These are phyloP conservation scores for Opeltia flavorubescens DNA, from an alignment of 495 filamentous ascomycete genomes.

Conservation along the genomic window DNA sequence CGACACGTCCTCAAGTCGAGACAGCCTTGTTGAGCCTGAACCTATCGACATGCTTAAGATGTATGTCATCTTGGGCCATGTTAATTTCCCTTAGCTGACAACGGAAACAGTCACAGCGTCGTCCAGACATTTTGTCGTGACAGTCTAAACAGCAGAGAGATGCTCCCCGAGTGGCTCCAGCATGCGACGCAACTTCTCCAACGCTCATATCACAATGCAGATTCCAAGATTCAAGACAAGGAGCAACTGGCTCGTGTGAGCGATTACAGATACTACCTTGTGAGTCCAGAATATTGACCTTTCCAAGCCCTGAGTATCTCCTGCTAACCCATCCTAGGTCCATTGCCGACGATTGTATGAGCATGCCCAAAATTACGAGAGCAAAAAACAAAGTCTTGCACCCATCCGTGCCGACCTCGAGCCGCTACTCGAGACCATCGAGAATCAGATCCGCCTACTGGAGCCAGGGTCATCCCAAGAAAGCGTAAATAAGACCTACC, in stretches of 20 bases:
- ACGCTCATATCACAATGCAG: constrained; percentile 15
- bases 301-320: constrained; percentile 15
- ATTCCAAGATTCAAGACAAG: constrained; percentile 11
- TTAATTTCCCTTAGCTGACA: neutral
- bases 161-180: constrained; percentile 17
- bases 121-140: constrained; percentile 71
- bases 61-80: neutral
- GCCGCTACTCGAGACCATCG: constrained; percentile 35
- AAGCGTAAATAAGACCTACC: constrained; percentile 26
- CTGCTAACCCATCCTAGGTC: neutral
- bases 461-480: constrained; percentile 35
- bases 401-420: constrained; percentile 32
- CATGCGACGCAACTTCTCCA: constrained; percentile 29
- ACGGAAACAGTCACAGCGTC: constrained; percentile 40
- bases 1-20: constrained; percentile 28
- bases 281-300: constrained; percentile 10
- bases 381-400: constrained; percentile 23
- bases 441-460: constrained; percentile 41
- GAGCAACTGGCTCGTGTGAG: constrained; percentile 13
- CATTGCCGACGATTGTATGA: constrained; percentile 17
- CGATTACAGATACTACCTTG: constrained; percentile 29
- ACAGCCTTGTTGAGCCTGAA: constrained; percentile 35
- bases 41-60: constrained; percentile 59
- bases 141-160: constrained; percentile 39
- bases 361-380: constrained; percentile 31